Evolutionary conservation across 208 protist species (phyloP), one percentile per base, ranked within the genome.

Genomic region (Phytomonas francai): DNA sequence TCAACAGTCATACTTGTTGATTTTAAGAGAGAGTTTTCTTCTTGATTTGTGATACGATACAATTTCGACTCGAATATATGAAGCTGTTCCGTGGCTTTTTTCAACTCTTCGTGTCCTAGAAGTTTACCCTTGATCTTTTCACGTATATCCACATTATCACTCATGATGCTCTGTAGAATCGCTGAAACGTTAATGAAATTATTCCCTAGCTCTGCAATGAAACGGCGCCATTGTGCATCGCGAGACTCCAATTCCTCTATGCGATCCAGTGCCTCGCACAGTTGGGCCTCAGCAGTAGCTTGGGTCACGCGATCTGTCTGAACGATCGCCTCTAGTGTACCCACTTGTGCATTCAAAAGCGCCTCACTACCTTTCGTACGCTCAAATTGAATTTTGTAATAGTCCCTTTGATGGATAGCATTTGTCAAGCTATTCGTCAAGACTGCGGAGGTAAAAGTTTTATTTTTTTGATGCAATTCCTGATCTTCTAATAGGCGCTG

Each of bases 381-480:
- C 31, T 90, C 82, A 11, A 58, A 58, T 65, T 90, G 84, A 45
- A 93, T 58, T 69, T 80, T 80, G 73, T 78, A 93, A 71, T 84
- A 93, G 63, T 90, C 80, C 2, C 76, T 77, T 63, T 93, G 84
- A 36, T 80, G 76, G 1, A 76, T 32, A 28, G 80, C 74, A 36
- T 77, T 67, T 14, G 64, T 65, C 7, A 49, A 49, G 14, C 9
- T 12, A 19, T 12, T 49, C 14, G 39, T 49, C 39, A 19, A 12
- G 12, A 12, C 2, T 49, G 12, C 39, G 16, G 39, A 49, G 39
- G 39, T 49, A 49, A 49, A 19, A 19, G 39, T 49, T 3, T 6
- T 3, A 49, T 19, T 12, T 49, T 49, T 28, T 28, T 12, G 6
- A 14, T 28, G 31, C 62, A 33, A 63, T 42, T 33, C 2, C 11